Percentiles rank a stretch among this genome's conserved stretches.
These are phyloP conservation scores for Gossypium longicalyx DNA, from an alignment of 345 rosid species.

Conservation along the genomic window DNA sequence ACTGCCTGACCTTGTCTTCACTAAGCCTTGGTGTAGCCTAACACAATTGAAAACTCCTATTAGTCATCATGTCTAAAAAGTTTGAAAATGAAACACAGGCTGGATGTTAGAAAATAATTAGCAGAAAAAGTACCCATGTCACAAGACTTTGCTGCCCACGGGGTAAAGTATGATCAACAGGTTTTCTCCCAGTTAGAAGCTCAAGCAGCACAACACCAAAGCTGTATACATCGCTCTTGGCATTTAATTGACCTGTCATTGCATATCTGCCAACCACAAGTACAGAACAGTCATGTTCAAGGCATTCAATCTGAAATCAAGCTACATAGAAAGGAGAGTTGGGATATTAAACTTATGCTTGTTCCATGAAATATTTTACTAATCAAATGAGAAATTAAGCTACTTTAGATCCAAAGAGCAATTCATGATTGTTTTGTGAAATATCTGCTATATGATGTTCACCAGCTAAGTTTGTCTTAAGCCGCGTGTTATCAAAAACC, in stretches of 20 bases:
- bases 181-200: conserved; percentile 93
- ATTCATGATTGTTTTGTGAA: neutral
- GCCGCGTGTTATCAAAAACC: too few relatives aligned
- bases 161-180: conserved; percentile 93
- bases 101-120: neutral
- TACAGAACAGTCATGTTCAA: neutral
- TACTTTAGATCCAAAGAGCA: neutral
- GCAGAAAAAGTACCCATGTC: conserved; percentile 62
- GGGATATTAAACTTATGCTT: neutral
- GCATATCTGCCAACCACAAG: conserved; percentile 58
- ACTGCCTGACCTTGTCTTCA: conserved; percentile 93
- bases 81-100: neutral
- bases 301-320: conserved; percentile 5
- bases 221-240: conserved; percentile 91
- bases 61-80: neutral
- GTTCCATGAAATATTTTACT: neutral
- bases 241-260: conserved; percentile 92
- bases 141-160: conserved; percentile 93
- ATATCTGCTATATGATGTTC: neutral
- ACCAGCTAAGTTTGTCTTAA: neutral
- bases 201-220: conserved; percentile 92
- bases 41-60: conserved; percentile 9
- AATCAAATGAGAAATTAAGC: neutral
- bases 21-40: conserved; percentile 96
- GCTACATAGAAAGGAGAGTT: neutral